Evolutionary conservation across 352 stramenopile species (phyloP).

Genomic region (Pythium folliculosum): DNA sequence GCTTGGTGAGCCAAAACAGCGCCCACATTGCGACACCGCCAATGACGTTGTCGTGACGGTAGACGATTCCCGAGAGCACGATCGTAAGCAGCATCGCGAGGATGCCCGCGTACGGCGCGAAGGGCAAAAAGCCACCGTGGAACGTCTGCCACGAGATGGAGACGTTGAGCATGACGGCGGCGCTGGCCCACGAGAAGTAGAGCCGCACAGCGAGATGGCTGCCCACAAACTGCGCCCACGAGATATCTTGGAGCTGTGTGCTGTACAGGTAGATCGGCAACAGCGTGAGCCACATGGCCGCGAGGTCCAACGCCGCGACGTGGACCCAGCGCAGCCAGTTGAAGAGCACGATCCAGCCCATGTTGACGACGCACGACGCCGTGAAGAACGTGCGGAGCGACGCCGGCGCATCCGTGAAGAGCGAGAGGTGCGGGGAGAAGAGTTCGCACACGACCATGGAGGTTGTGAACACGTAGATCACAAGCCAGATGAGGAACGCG

Average conservation of each 20-base stretch:
- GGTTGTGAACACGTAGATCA: slow-evolving; percentile 59
- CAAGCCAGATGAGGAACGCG: slow-evolving; percentile 69
- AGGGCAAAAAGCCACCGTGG: slow-evolving; percentile 37
- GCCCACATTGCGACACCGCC: slow-evolving; percentile 51
- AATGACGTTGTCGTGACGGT: slow-evolving; percentile 55
- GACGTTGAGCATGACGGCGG: slow-evolving; percentile 52
- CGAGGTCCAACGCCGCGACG: slow-evolving; percentile 45
- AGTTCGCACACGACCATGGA: slow-evolving; percentile 53
- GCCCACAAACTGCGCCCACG: slow-evolving; percentile 52
- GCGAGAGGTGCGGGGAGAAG: slow-evolving; percentile 42
- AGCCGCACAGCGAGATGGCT: slow-evolving; percentile 60
- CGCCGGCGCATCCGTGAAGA: slow-evolving; percentile 50
- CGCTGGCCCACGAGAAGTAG: slow-evolving; percentile 69
- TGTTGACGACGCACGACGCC: slow-evolving; percentile 50
- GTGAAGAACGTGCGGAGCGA: slow-evolving; percentile 55
- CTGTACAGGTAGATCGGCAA: slow-evolving; percentile 65
- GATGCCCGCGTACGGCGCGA: slow-evolving; percentile 44
- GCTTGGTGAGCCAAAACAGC: slow-evolving; percentile 53
- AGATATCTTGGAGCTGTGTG: slow-evolving; percentile 38
- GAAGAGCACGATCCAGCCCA: slow-evolving; percentile 57
- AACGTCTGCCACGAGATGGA: slow-evolving; percentile 53
- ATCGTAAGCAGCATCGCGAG: slow-evolving; percentile 50
- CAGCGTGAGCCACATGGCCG: slow-evolving; percentile 56
- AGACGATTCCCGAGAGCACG: slow-evolving; percentile 46
- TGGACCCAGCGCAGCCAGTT: slow-evolving; percentile 41